Percentiles rank a stretch among this genome's conserved stretches.
These are phyloP conservation scores for Tetracentron sinense DNA, from an alignment of 164 flowering plant species.

Conservation along the genomic window DNA sequence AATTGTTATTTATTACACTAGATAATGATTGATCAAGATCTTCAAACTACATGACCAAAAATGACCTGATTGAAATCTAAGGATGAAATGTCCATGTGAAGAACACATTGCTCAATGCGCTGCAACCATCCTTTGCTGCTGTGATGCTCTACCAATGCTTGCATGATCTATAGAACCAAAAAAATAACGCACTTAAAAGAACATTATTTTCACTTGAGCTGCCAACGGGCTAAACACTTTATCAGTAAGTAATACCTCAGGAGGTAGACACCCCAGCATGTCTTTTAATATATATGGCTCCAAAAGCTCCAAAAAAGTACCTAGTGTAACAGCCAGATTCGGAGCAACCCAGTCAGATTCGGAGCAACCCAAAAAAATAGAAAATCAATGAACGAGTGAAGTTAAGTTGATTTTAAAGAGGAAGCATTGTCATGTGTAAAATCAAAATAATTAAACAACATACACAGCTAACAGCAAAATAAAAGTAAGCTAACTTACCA, in stretches of 20 bases:
- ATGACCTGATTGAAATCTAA: slow-evolving; percentile 95
- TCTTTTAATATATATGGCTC: slow-evolving; percentile 96
- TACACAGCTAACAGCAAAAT: too few species aligned
- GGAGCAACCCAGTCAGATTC: too few species aligned
- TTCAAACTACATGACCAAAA: neutral
- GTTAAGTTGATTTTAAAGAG: too few species aligned
- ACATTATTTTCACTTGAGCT: neutral
- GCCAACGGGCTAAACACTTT: neutral
- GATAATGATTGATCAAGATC: neutral
- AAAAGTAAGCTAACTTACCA: too few species aligned
- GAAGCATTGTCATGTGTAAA: too few species aligned
- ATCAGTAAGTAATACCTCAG: slow-evolving; percentile 63
- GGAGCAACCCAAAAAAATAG: too few species aligned
- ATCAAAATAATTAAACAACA: too few species aligned
- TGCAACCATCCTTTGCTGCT: slow-evolving; percentile 96
- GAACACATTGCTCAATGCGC: slow-evolving; percentile 97
- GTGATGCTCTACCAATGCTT: slow-evolving; percentile 96
- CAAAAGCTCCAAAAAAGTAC: slow-evolving; percentile 95
- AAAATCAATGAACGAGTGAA: too few species aligned
- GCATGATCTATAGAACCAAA: slow-evolving; percentile 68
- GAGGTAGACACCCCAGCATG: slow-evolving; percentile 94
- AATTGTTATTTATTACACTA: slow-evolving; percentile 3
- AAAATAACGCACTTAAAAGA: neutral
- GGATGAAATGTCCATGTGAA: slow-evolving; percentile 97
- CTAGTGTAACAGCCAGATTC: slow-evolving; percentile 27